Percentiles rank a stretch among this genome's conserved stretches.
These are phyloP conservation scores for Phoma sp. DNA, from an alignment of 2,329 filamentous ascomycete species.

Conservation along the genomic window DNA sequence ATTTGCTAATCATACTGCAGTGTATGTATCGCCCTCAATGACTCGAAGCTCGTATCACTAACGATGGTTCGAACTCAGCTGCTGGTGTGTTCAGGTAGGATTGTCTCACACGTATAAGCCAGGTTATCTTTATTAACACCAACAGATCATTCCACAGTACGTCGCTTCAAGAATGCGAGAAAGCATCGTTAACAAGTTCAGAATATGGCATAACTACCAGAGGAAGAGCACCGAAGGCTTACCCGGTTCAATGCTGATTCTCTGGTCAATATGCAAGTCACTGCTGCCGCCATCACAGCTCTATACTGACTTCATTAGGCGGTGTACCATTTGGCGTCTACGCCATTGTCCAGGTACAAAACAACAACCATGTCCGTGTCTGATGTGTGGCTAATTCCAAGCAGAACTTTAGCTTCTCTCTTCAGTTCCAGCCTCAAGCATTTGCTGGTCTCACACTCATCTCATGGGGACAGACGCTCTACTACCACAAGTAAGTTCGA, in stretches of 20 bases:
- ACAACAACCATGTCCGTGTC: background rate
- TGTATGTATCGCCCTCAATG: constrained; percentile 23
- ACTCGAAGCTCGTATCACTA: constrained; percentile 18
- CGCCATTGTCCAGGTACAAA: constrained; percentile 56
- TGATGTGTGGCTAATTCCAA: background rate
- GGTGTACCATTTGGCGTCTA: constrained; percentile 60
- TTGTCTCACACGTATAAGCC: too few species aligned
- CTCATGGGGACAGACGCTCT: constrained; percentile 60
- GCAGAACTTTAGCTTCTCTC: constrained; percentile 61
- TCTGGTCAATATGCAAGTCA: constrained; percentile 63
- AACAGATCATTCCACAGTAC: constrained; percentile 46
- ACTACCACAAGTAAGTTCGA: constrained; percentile 55
- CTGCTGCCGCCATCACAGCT: background rate
- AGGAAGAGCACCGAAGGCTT: constrained; percentile 67
- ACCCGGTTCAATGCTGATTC: constrained; percentile 66
- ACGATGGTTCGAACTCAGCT: constrained; percentile 33
- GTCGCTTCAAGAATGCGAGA: background rate
- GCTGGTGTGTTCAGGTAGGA: constrained; percentile 52
- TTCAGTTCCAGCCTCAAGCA: constrained; percentile 62
- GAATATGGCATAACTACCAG: constrained; percentile 68
- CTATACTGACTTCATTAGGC: constrained; percentile 27
- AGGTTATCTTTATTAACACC: constrained; percentile 18
- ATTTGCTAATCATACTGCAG: constrained; percentile 25
- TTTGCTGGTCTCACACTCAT: constrained; percentile 58
- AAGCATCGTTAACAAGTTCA: constrained; percentile 11